A percentile compares a stretch with the other conserved stretches of the same genome.
Conservation (phyloP, 169 alveolate genomes). For the Theileria parva region DNA sequence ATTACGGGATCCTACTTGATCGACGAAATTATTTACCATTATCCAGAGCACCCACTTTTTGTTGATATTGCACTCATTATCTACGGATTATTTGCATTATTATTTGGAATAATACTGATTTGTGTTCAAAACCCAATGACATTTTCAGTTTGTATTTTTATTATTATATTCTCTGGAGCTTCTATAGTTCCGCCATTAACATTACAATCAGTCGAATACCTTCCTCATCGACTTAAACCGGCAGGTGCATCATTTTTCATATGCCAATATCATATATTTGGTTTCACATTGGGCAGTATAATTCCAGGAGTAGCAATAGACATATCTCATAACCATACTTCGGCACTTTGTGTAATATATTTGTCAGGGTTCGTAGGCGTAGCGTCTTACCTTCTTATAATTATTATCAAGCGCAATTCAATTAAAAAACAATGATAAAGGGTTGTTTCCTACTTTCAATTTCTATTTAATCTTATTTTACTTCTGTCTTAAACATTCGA, state of each 20-base stretch:
- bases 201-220: slow-evolving; percentile 22
- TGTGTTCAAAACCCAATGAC: neutral
- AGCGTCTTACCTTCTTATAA: neutral
- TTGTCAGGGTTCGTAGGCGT: slow-evolving; percentile 12
- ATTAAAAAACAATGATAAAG: neutral
- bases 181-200: slow-evolving; percentile 54
- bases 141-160: slow-evolving; percentile 19
- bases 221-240: slow-evolving; percentile 51
- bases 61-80: neutral
- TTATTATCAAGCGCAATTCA: neutral
- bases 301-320: slow-evolving; percentile 59
- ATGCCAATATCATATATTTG: slow-evolving; percentile 58
- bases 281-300: slow-evolving; percentile 48
- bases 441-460: neutral
- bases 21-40: slow-evolving; percentile 79
- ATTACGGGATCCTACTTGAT: slow-evolving; percentile 81
- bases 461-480: neutral
- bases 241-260: slow-evolving; percentile 58
- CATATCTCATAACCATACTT: slow-evolving; percentile 5
- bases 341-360: slow-evolving; percentile 1
- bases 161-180: slow-evolving; percentile 51
- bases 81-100: neutral
- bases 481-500: neutral
- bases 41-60: slow-evolving; percentile 39
- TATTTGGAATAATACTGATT: slow-evolving; percentile 20